Conservation (phyloP, 768 basidiomycete species). For the Lentinula lateritia region DNA sequence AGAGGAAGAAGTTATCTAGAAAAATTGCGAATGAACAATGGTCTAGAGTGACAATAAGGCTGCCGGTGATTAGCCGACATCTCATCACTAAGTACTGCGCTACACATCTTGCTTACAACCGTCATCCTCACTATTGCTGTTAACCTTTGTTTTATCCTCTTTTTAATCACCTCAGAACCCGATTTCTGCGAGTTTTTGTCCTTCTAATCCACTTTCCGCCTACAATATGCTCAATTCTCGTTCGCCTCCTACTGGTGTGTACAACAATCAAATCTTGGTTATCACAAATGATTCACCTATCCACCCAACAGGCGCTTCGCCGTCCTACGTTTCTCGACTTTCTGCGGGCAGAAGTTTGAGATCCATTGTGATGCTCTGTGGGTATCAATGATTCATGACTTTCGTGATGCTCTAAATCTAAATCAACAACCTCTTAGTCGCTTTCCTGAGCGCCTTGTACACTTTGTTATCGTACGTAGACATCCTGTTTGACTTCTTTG, state of each 20-base stretch:
- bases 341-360: constrained; percentile 51
- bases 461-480: constrained; percentile 56
- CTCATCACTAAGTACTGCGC: neutral
- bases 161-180: neutral
- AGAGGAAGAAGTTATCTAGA: no score
- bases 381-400: constrained; percentile 9
- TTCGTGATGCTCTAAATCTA: neutral
- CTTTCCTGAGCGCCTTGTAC: constrained; percentile 51
- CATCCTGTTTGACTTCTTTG: neutral
- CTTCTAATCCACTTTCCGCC: neutral
- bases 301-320: constrained; percentile 36
- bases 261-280: neutral
- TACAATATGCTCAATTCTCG: constrained; percentile 26
- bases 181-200: neutral
- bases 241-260: constrained; percentile 22
- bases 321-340: constrained; percentile 54
- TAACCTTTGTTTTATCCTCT: neutral
- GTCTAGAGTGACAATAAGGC: neutral
- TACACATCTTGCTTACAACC: neutral
- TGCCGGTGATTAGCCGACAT: neutral
- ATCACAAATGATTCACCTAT: no score
- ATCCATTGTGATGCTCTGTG: constrained; percentile 50
- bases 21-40: neutral
- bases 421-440: constrained; percentile 22
- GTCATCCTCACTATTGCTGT: neutral